These are phyloP conservation scores for Tripidium arundinaceum DNA, from an alignment of 202 grass and related monocot genomes.

Conservation along the genomic window DNA sequence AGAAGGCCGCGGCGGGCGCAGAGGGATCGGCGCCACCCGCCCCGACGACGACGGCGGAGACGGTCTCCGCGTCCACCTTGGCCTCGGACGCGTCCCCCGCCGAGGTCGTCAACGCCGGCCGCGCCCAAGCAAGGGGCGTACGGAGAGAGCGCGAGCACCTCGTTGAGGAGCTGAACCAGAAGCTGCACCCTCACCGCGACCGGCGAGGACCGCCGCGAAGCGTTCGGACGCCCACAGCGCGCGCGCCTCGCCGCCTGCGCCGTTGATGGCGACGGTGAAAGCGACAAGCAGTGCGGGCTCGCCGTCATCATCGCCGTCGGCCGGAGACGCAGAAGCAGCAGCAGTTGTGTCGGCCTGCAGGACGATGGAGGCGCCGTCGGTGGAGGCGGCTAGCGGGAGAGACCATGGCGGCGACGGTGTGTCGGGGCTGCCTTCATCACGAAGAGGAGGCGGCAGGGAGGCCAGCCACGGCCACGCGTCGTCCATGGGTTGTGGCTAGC, in stretches of 20 bases:
- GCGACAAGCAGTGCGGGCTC: slow-evolving; percentile 14
- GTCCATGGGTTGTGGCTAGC: slow-evolving; percentile 53
- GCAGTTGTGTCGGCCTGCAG: slow-evolving; percentile 5
- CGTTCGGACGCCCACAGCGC: slow-evolving; percentile 50
- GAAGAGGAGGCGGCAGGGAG: slow-evolving; percentile 27
- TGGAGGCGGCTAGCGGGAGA: slow-evolving; percentile 38
- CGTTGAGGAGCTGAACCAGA: slow-evolving; percentile 59
- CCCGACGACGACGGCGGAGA: slow-evolving; percentile 15
- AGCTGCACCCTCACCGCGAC: slow-evolving; percentile 26
- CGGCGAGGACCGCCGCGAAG: slow-evolving; percentile 9
- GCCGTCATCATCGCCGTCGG: not conserved
- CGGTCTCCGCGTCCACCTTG: slow-evolving; percentile 24
- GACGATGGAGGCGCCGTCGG: slow-evolving; percentile 48
- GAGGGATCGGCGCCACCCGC: slow-evolving; percentile 12
- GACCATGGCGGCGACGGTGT: slow-evolving; percentile 2
- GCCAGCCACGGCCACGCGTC: slow-evolving; percentile 67
- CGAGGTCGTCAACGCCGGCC: not conserved
- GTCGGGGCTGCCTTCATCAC: not conserved
- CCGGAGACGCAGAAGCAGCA: not conserved
- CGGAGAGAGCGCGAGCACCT: slow-evolving; percentile 48
- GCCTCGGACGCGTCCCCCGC: not conserved
- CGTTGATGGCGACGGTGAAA: slow-evolving; percentile 51
- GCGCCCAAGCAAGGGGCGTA: slow-evolving; percentile 26
- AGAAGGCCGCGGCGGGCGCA: slow-evolving; percentile 18
- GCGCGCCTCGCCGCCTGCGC: slow-evolving; percentile 12